A percentile compares a stretch with the other conserved stretches of the same genome.
Evolutionary conservation across 2,329 filamentous ascomycete species (phyloP).

Genomic region (Talaromyces marneffei): DNA sequence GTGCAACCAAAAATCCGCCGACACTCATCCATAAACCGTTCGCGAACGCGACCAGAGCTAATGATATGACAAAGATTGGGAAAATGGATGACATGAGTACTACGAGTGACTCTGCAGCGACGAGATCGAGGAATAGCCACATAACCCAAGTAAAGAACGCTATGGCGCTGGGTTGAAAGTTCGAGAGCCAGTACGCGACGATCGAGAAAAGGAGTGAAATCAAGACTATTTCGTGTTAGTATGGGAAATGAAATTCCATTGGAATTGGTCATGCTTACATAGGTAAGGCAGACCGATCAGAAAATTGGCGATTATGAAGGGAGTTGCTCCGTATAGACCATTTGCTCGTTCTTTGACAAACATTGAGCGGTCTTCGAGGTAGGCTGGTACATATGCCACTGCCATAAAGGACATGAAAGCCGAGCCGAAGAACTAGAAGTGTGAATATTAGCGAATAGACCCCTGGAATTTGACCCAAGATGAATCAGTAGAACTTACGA

Average conservation of each 20-base stretch:
- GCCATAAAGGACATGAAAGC: conserved; percentile 78
- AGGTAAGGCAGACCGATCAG: conserved; percentile 75
- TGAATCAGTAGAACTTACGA: conserved; percentile 41
- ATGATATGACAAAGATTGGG: conserved; percentile 69
- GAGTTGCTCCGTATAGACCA: conserved; percentile 68
- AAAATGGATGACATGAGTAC: conserved; percentile 68
- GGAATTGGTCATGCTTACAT: conserved; percentile 38
- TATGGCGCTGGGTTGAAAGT: conserved; percentile 59
- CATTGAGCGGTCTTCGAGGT: conserved; percentile 68
- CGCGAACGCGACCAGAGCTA: conserved; percentile 75
- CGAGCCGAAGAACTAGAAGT: conserved; percentile 56
- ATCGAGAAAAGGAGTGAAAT: conserved; percentile 70
- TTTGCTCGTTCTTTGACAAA: conserved; percentile 75
- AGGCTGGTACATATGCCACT: conserved; percentile 78
- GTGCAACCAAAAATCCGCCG: conserved; percentile 72
- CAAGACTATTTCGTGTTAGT: conserved; percentile 45
- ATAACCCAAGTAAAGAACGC: conserved; percentile 74
- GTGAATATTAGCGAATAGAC: background rate
- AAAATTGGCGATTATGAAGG: conserved; percentile 74
- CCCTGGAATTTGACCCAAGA: background rate
- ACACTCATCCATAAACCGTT: conserved; percentile 90
- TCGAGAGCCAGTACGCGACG: conserved; percentile 73
- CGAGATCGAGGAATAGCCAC: conserved; percentile 78
- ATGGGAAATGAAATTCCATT: background rate
- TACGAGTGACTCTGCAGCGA: conserved; percentile 76